phyloP scores from a whole-genome alignment of 495 filamentous ascomycete genomes.

The Aspergillus egyptiacus region DNA sequence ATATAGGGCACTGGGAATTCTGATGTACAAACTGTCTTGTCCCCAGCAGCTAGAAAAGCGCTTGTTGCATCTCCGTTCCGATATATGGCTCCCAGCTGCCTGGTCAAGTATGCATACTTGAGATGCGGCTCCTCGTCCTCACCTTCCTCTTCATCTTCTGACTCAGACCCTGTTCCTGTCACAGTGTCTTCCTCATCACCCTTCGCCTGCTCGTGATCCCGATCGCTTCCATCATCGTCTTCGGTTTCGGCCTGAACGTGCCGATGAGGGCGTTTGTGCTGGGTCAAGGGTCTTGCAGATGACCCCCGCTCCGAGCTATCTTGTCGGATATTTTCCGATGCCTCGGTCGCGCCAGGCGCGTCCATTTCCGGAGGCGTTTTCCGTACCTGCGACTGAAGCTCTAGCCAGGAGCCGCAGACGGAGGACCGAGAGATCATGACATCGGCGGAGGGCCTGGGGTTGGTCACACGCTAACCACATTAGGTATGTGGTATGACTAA shows the following conservation, averaged over 20 bases:
- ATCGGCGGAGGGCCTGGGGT: slow-evolving; percentile 18
- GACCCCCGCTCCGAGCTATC: slow-evolving; percentile 16
- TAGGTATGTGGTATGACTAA: slow-evolving; percentile 16
- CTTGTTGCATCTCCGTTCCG: slow-evolving; percentile 93
- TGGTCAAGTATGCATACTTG: slow-evolving; percentile 84
- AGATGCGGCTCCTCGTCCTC: slow-evolving; percentile 94
- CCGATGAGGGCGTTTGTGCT: slow-evolving; percentile 17
- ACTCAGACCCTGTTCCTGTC: slow-evolving; percentile 37
- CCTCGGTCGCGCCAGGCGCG: slow-evolving; percentile 39
- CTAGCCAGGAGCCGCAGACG: slow-evolving; percentile 5
- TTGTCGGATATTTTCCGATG: slow-evolving; percentile 21
- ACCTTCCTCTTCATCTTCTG: slow-evolving; percentile 64
- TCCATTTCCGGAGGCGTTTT: slow-evolving; percentile 38
- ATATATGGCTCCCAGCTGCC: slow-evolving; percentile 72
- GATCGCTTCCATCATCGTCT: slow-evolving; percentile 15
- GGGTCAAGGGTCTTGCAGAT: slow-evolving; percentile 11
- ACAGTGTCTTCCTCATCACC: slow-evolving; percentile 25
- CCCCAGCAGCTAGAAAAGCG: slow-evolving; percentile 78
- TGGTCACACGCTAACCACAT: slow-evolving; percentile 3
- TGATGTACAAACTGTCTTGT: slow-evolving; percentile 75
- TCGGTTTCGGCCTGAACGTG: slow-evolving; percentile 16
- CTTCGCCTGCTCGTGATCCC: slow-evolving; percentile 9
- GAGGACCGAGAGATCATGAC: slow-evolving; percentile 14
- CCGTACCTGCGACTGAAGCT: slow-evolving; percentile 24
- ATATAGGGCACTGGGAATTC: background rate